phyloP scores from a whole-genome alignment of 768 basidiomycete genomes.

The Serendipita vermifera region DNA sequence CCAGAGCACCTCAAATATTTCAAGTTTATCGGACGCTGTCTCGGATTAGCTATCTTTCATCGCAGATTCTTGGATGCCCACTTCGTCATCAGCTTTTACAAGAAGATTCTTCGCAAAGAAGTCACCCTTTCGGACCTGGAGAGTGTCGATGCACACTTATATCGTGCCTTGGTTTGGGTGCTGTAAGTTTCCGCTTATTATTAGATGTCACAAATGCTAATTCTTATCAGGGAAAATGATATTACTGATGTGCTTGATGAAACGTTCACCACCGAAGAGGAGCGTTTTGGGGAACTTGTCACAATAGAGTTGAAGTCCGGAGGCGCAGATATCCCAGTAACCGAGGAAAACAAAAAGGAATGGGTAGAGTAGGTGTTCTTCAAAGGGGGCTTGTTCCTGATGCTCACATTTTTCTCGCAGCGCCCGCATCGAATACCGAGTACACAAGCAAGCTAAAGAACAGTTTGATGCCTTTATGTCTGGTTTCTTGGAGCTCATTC shows the following conservation, averaged over 20 bases:
- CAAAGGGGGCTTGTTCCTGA: background rate
- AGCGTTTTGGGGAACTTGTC: constrained; percentile 60
- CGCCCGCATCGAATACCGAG: constrained; percentile 65
- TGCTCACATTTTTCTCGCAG: constrained; percentile 15
- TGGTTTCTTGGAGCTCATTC: constrained; percentile 74
- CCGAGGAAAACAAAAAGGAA: constrained; percentile 63
- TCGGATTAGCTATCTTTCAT: constrained; percentile 69
- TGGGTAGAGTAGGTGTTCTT: constrained; percentile 44
- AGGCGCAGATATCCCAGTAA: constrained; percentile 49
- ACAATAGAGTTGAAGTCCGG: constrained; percentile 52
- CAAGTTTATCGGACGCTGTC: constrained; percentile 63
- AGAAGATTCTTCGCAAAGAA: constrained; percentile 57
- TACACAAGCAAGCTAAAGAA: constrained; percentile 63
- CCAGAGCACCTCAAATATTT: constrained; percentile 69
- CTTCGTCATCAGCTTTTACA: constrained; percentile 70
- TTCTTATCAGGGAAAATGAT: constrained; percentile 46
- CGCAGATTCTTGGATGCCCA: constrained; percentile 66
- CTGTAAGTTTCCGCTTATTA: constrained; percentile 34
- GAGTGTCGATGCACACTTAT: constrained; percentile 52
- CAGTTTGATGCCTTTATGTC: constrained; percentile 80
- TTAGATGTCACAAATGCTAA: constrained; percentile 1
- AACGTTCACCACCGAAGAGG: constrained; percentile 57
- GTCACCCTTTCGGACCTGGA: constrained; percentile 53
- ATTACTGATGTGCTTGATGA: constrained; percentile 65
- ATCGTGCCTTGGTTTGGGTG: constrained; percentile 62